Evolutionary conservation across 2,329 filamentous ascomycete species (phyloP).

Genomic region (Alternaria sp.): DNA sequence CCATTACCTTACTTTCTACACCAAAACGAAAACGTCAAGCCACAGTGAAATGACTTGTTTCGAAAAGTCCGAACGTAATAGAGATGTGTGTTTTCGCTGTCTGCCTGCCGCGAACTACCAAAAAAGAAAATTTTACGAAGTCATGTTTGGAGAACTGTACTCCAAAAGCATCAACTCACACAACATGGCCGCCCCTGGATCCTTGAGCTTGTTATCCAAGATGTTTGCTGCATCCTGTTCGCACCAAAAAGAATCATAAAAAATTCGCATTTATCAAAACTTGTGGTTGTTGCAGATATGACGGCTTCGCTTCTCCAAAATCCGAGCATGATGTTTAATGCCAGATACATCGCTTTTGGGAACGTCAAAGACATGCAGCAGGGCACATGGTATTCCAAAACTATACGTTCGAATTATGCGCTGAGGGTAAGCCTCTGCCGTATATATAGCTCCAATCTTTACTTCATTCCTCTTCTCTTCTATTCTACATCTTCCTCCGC

Average conservation of each 20-base stretch:
- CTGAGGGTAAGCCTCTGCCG: background rate
- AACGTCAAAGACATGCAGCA: background rate
- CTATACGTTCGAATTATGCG: background rate
- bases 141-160: background rate
- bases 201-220: background rate
- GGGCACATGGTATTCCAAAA: background rate
- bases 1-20: background rate
- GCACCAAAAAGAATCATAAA: background rate
- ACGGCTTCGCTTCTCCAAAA: background rate
- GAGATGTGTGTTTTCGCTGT: background rate
- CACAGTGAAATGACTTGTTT: no score
- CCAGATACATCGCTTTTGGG: background rate
- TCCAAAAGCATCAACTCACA: background rate
- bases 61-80: no score
- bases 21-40: background rate
- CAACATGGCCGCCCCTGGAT: background rate
- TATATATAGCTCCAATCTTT: background rate
- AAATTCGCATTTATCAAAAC: background rate
- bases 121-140: accelerated
- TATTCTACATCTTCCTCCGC: background rate
- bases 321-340: background rate
- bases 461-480: background rate
- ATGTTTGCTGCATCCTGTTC: background rate
- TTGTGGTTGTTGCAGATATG: accelerated
- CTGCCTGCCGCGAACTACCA: background rate